Conservation (phyloP, 2,329 filamentous ascomycete species). For the Colletotrichum eleusines region DNA sequence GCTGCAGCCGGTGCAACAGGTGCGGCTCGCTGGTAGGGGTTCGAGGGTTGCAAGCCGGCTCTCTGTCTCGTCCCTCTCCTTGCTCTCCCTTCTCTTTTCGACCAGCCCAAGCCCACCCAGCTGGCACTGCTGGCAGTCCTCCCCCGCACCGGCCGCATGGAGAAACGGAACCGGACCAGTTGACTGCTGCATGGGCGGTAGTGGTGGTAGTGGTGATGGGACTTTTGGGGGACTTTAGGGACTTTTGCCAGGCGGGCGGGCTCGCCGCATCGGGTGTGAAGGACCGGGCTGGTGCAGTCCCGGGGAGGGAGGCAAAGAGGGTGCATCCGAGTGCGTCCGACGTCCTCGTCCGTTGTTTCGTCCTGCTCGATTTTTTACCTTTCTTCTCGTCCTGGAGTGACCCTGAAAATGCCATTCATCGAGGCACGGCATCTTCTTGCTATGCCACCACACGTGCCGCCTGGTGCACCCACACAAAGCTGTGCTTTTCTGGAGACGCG, state of each 20-base stretch:
- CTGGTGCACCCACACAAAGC: slow-evolving; percentile 12
- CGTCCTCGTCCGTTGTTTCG: slow-evolving; percentile 3
- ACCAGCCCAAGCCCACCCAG: too few relatives aligned
- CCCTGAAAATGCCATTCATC: neutral
- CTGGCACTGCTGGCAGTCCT: too few relatives aligned
- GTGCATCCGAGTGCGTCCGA: slow-evolving; percentile 5
- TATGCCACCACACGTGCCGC: slow-evolving; percentile 37
- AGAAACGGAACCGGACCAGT: neutral
- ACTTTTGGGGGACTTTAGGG: neutral
- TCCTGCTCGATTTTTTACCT: neutral
- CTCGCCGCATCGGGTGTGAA: neutral
- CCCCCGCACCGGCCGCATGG: neutral
- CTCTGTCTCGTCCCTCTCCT: neutral
- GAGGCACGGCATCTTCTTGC: slow-evolving; percentile 5
- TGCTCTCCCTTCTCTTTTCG: neutral
- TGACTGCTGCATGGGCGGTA: too few relatives aligned
- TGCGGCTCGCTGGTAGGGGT: neutral
- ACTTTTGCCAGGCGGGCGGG: neutral
- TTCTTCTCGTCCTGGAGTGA: neutral
- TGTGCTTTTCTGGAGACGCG: neutral
- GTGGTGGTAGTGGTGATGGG: neutral
- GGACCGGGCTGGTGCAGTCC: neutral
- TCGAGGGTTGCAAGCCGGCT: neutral
- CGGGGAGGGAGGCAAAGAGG: neutral
- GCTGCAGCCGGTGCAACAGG: neutral